phyloP scores from a whole-genome alignment of 805 yeast species.

The Peterozyma toletana region DNA sequence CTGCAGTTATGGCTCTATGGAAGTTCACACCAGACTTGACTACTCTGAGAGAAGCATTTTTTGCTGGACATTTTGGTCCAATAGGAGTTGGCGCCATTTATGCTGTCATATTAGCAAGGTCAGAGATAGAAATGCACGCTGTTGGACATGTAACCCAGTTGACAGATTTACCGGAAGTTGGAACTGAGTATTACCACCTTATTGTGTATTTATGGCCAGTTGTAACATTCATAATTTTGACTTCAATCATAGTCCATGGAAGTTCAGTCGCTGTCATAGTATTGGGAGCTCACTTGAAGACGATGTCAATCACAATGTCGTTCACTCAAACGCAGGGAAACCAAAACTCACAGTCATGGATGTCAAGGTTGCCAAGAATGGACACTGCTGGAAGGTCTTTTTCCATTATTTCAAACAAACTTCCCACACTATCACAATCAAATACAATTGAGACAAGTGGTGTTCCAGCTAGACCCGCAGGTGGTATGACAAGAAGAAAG shows the following conservation, averaged over 20 bases:
- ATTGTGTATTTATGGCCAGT: conserved; percentile 39
- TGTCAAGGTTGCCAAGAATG: conserved; percentile 75
- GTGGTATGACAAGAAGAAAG: conserved; percentile 56
- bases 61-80: conserved; percentile 74
- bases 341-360: conserved; percentile 61
- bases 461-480: conserved; percentile 61
- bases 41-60: conserved; percentile 60
- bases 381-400: conserved; percentile 68
- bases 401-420: conserved; percentile 57
- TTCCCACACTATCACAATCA: conserved; percentile 55
- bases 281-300: conserved; percentile 79
- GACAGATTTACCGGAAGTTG: conserved; percentile 21
- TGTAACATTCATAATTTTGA: conserved; percentile 66
- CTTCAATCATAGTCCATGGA: conserved; percentile 86
- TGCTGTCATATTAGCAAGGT: conserved; percentile 38
- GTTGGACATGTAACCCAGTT: conserved; percentile 8
- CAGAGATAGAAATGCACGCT: conserved; percentile 19
- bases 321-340: conserved; percentile 62
- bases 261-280: conserved; percentile 53
- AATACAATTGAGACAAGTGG: conserved; percentile 51
- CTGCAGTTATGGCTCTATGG: conserved; percentile 48
- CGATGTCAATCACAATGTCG: conserved; percentile 89
- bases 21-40: conserved; percentile 54
- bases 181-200: conserved; percentile 19
- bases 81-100: conserved; percentile 68